Conservation (phyloP, 2,329 filamentous ascomycete species). For the Xylaria sp. region DNA sequence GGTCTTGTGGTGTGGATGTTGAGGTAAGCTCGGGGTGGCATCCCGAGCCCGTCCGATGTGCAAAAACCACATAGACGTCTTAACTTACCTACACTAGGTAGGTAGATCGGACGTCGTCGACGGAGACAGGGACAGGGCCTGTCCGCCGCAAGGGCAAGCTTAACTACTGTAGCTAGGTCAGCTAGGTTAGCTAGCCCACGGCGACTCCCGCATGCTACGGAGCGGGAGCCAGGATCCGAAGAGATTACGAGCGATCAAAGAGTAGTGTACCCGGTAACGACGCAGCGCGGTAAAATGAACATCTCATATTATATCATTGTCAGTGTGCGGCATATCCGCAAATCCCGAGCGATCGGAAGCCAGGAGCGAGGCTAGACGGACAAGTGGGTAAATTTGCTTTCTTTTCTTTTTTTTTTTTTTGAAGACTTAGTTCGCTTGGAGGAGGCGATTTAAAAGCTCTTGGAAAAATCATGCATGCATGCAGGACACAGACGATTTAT, state of each 20-base stretch:
- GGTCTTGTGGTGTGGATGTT: slow-evolving; percentile 21
- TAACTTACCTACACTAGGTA: neutral
- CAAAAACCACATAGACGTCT: neutral
- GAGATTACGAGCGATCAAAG: slow-evolving; percentile 14
- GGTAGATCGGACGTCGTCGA: slow-evolving; percentile 15
- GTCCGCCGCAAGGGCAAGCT: neutral
- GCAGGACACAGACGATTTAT: slow-evolving; percentile 6
- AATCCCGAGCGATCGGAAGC: slow-evolving; percentile 18
- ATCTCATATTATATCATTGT: neutral
- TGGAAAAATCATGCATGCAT: slow-evolving; percentile 18
- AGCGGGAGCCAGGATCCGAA: slow-evolving; percentile 3
- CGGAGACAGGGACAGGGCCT: slow-evolving; percentile 9
- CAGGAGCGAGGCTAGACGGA: neutral
- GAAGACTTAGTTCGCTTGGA: neutral
- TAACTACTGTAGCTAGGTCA: neutral
- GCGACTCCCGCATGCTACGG: slow-evolving; percentile 19
- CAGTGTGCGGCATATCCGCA: neutral
- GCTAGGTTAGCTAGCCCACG: neutral
- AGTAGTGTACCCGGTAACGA: neutral
- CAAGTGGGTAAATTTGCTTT: slow-evolving; percentile 1
- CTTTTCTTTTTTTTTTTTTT: neutral
- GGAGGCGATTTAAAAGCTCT: neutral
- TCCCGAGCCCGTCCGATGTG: slow-evolving; percentile 14
- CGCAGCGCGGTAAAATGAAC: neutral
- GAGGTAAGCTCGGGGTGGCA: slow-evolving; percentile 24